Conservation (phyloP, 2,329 filamentous ascomycete species). For the Trichoderma sp. region DNA sequence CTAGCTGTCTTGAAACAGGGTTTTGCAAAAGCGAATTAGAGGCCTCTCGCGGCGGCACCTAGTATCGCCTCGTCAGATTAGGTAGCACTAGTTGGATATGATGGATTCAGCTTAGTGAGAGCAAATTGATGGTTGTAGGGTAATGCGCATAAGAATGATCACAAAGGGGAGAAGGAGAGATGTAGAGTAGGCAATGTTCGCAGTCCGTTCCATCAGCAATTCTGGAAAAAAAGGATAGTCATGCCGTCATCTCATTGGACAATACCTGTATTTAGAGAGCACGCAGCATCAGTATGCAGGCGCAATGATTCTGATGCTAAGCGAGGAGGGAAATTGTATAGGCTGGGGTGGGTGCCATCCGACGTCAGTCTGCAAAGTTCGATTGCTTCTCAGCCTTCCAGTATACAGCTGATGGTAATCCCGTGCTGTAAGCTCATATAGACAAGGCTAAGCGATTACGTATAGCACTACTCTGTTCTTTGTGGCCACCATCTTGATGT, state of each 20-base stretch:
- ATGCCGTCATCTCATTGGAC: slow-evolving; percentile 12
- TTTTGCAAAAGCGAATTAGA: not conserved
- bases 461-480: not conserved
- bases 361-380: slow-evolving; percentile 17
- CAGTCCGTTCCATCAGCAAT: not conserved
- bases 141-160: not conserved
- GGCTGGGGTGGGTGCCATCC: slow-evolving; percentile 27
- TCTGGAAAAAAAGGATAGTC: not conserved
- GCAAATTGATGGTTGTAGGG: not conserved
- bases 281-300: not conserved
- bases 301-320: not conserved
- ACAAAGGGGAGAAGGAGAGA: not conserved
- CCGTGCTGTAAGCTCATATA: not conserved
- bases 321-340: not conserved
- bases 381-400: slow-evolving; percentile 5
- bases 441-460: not conserved
- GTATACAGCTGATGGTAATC: not conserved
- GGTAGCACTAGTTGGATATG: not conserved
- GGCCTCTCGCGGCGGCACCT: not conserved
- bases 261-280: not conserved
- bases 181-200: not conserved
- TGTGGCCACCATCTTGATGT: not conserved
- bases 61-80: not conserved
- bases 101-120: not conserved
- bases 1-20: slow-evolving; percentile 4